These are phyloP conservation scores for Mariannaea sp. DNA, from an alignment of 2,329 filamentous ascomycete species.

Conservation along the genomic window DNA sequence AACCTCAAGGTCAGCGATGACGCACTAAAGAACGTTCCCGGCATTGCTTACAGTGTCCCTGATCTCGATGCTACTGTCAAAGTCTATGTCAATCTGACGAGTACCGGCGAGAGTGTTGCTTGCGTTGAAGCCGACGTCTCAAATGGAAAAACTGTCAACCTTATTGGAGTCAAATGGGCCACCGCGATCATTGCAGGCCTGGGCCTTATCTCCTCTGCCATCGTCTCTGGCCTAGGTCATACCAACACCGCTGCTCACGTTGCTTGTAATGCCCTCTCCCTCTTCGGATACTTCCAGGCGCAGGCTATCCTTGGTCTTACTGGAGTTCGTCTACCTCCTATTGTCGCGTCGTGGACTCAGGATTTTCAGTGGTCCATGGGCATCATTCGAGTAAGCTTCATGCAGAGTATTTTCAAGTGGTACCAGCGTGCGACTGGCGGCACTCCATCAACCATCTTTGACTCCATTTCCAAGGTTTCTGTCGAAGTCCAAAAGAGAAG, in stretches of 20 bases:
- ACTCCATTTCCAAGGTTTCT: conserved; percentile 73
- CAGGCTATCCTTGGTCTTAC: conserved; percentile 91
- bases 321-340: conserved; percentile 79
- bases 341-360: conserved; percentile 92
- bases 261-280: conserved; percentile 89
- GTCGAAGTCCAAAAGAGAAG: conserved; percentile 78
- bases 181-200: conserved; percentile 87
- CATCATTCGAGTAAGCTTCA: conserved; percentile 84
- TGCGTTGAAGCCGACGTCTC: conserved; percentile 88
- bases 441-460: conserved; percentile 77
- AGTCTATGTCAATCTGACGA: conserved; percentile 77
- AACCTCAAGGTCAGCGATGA: conserved; percentile 63
- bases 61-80: conserved; percentile 87
- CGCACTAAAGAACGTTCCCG: conserved; percentile 70
- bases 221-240: conserved; percentile 88
- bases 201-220: conserved; percentile 80
- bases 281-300: conserved; percentile 93
- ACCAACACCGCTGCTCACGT: conserved; percentile 95
- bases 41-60: conserved; percentile 85
- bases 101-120: conserved; percentile 67
- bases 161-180: conserved; percentile 86
- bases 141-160: conserved; percentile 90
- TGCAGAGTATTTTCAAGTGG: conserved; percentile 91
- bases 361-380: conserved; percentile 99
- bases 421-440: conserved; percentile 94